Percentiles rank a stretch among this genome's conserved stretches.
Conservation (phyloP, 1,284 basidiomycete species). For the Moesziomyces antarcticus region DNA sequence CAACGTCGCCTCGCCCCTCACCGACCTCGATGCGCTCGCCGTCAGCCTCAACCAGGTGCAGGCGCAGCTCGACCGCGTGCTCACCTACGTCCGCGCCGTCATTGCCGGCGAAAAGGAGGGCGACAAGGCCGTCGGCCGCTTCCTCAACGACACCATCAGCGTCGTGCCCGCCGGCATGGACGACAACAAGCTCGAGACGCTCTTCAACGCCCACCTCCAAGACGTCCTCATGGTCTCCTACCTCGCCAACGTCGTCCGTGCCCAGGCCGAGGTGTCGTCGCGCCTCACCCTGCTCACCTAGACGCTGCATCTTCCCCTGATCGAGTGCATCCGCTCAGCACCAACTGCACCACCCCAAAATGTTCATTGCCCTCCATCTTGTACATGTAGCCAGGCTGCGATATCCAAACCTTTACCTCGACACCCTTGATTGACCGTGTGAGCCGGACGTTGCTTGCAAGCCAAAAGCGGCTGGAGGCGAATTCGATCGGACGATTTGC, state of each 20-base stretch:
- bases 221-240: slow-evolving; percentile 95
- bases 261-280: slow-evolving; percentile 92
- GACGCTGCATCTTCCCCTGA: background rate
- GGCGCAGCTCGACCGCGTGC: slow-evolving; percentile 84
- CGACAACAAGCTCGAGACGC: slow-evolving; percentile 58
- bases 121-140: slow-evolving; percentile 87
- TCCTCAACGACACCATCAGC: slow-evolving; percentile 82
- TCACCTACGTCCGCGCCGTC: slow-evolving; percentile 86
- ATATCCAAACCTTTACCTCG: slow-evolving; percentile 23
- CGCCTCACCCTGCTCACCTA: slow-evolving; percentile 81
- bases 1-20: slow-evolving; percentile 47
- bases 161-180: slow-evolving; percentile 61
- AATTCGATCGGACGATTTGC: too few relatives aligned
- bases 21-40: slow-evolving; percentile 73
- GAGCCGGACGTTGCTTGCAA: too few relatives aligned
- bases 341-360: slow-evolving; percentile 4
- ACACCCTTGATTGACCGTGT: background rate
- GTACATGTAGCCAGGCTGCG: slow-evolving; percentile 48
- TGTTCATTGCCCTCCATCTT: slow-evolving; percentile 8
- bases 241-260: slow-evolving; percentile 90
- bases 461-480: too few relatives aligned
- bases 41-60: slow-evolving; percentile 78
- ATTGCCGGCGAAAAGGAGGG: slow-evolving; percentile 81
- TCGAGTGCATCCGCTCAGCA: too few relatives aligned
- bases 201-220: slow-evolving; percentile 71